These are phyloP conservation scores for Meira miltonrushii DNA, from an alignment of 1,284 basidiomycete genomes.

Conservation along the genomic window DNA sequence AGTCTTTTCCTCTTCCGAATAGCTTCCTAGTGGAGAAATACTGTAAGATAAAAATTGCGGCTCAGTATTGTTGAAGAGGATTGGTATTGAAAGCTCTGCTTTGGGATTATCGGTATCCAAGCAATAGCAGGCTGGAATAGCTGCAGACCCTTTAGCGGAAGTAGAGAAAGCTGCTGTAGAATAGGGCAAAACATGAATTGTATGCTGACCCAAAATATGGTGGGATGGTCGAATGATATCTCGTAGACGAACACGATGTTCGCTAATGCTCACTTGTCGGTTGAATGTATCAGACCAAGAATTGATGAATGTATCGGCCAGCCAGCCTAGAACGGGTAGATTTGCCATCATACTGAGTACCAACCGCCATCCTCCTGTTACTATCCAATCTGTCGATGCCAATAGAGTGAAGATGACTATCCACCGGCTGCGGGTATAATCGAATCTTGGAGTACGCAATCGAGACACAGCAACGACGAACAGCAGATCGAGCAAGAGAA, in stretches of 20 bases:
- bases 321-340: conserved; percentile 7
- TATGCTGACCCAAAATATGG: conserved; percentile 80
- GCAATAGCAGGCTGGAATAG: conserved; percentile 59
- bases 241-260: conserved; percentile 52
- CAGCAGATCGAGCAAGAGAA: conserved; percentile 10
- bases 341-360: conserved; percentile 1
- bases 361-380: conserved; percentile 11
- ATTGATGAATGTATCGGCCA: not conserved
- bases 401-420: conserved; percentile 8
- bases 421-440: conserved; percentile 8
- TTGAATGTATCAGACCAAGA: conserved; percentile 9
- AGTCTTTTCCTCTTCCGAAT: conserved; percentile 54
- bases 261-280: conserved; percentile 50
- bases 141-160: conserved; percentile 53
- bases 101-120: conserved; percentile 59
- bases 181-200: conserved; percentile 74
- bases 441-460: conserved; percentile 13
- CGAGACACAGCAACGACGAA: conserved; percentile 8
- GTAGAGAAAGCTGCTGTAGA: conserved; percentile 72
- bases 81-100: conserved; percentile 63
- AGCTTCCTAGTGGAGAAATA: conserved; percentile 65
- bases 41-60: conserved; percentile 70
- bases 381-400: conserved; percentile 7
- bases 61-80: conserved; percentile 86
- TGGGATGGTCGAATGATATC: conserved; percentile 51